Evolutionary conservation across 441 rosid species (phyloP).

Genomic region (Aquilaria agallochum): DNA sequence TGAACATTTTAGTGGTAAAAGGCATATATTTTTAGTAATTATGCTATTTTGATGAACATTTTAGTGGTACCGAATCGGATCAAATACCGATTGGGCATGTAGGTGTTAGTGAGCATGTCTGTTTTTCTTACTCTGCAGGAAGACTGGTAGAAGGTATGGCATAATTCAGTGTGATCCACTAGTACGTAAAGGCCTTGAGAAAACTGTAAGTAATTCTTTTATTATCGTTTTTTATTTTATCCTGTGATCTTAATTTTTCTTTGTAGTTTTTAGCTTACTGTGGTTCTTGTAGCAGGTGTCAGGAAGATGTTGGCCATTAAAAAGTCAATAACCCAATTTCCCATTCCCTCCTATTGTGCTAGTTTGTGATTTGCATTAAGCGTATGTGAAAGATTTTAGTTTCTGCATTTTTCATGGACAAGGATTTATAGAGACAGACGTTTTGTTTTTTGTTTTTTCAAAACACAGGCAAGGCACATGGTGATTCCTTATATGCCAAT

Average conservation of each 20-base stretch:
- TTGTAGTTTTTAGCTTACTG: constrained; percentile 1
- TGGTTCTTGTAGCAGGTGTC: background rate
- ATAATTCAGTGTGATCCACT: constrained; percentile 85
- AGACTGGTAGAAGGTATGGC: constrained; percentile 66
- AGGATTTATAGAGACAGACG: constrained; percentile 12
- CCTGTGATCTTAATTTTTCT: constrained; percentile 4
- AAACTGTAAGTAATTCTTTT: constrained; percentile 57
- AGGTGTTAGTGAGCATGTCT: background rate
- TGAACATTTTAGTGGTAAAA: background rate
- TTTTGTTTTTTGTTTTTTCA: constrained; percentile 20
- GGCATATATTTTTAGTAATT: background rate
- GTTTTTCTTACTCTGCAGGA: constrained; percentile 44
- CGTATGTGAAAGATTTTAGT: background rate
- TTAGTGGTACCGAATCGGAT: constrained; percentile 2
- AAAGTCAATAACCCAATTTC: background rate
- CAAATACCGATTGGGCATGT: background rate
- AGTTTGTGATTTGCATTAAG: background rate
- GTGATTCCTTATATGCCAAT: constrained; percentile 98
- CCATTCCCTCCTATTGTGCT: background rate
- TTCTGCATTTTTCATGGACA: constrained; percentile 7
- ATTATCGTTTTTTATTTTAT: constrained; percentile 4
- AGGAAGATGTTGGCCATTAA: too few relatives aligned
- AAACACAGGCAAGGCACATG: constrained; percentile 81
- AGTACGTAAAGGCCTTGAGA: constrained; percentile 83
- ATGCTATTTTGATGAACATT: background rate